Conservation (phyloP, 2,329 filamentous ascomycete species). For the Aspergillus sp. region DNA sequence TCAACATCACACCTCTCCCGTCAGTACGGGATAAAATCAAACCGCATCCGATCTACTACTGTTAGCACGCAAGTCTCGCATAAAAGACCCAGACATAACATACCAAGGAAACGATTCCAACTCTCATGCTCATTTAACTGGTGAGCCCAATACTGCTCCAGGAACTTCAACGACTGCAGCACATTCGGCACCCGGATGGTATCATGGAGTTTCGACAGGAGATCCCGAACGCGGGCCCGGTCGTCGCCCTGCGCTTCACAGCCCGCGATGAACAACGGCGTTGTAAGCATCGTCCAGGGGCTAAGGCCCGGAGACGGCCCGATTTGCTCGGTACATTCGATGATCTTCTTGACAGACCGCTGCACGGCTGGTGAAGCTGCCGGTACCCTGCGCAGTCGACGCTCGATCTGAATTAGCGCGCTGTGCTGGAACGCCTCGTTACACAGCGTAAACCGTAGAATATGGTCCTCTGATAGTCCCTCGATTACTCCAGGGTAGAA, state of each 20-base stretch:
- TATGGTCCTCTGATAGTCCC: slow-evolving; percentile 31
- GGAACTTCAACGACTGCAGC: slow-evolving; percentile 40
- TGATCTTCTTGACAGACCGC: slow-evolving; percentile 37
- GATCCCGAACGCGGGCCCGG: slow-evolving; percentile 31
- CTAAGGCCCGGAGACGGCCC: slow-evolving; percentile 40
- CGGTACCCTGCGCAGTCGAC: slow-evolving; percentile 35
- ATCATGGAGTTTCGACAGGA: slow-evolving; percentile 37
- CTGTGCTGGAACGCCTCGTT: slow-evolving; percentile 47
- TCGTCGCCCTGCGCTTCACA: slow-evolving; percentile 42
- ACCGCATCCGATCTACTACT: slow-evolving; percentile 34
- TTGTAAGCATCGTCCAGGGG: slow-evolving; percentile 45
- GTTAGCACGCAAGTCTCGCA: neutral
- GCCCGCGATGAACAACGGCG: slow-evolving; percentile 45
- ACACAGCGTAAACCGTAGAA: slow-evolving; percentile 39
- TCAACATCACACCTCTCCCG: neutral
- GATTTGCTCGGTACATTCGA: slow-evolving; percentile 41
- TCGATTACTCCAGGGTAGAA: slow-evolving; percentile 40
- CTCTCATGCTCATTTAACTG: slow-evolving; percentile 35
- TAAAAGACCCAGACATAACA: neutral
- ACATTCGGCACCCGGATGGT: slow-evolving; percentile 45
- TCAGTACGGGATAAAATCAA: slow-evolving; percentile 24
- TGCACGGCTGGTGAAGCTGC: slow-evolving; percentile 33
- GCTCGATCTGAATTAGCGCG: slow-evolving; percentile 44
- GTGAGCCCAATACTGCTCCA: slow-evolving; percentile 41
- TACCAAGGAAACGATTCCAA: slow-evolving; percentile 43